Conservation (phyloP, 345 rosid species). For the Clarkia xantiana region DNA sequence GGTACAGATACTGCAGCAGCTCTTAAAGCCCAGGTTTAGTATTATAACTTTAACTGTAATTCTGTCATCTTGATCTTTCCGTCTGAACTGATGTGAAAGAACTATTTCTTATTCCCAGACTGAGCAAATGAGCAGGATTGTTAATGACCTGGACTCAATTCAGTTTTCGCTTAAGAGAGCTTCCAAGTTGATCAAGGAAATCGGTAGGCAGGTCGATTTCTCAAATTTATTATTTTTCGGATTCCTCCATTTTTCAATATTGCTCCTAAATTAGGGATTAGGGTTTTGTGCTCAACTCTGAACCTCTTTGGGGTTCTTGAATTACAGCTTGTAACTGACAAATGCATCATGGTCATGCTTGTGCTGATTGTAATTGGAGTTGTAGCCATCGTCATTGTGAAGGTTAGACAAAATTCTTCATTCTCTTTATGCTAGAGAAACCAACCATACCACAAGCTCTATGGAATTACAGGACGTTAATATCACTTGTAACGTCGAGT, state of each 20-base stretch:
- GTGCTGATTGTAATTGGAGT: conserved; percentile 76
- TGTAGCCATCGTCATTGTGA: conserved; percentile 73
- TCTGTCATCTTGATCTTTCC: not conserved
- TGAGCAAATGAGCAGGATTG: conserved; percentile 96
- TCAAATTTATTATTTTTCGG: conserved; percentile 8
- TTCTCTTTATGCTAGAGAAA: too few species aligned
- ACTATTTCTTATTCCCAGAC: conserved; percentile 37
- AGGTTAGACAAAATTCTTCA: conserved; percentile 25
- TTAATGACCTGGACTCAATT: conserved; percentile 89
- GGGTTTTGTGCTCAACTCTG: not conserved
- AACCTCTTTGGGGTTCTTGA: conserved; percentile 9
- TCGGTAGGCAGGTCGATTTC: conserved; percentile 92
- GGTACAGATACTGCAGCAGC: conserved; percentile 87
- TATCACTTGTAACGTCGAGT: too few species aligned
- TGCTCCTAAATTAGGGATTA: not conserved
- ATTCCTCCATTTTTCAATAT: not conserved
- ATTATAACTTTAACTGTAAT: not conserved
- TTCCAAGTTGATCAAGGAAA: conserved; percentile 84
- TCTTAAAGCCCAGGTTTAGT: conserved; percentile 78
- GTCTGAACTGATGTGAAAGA: not conserved
- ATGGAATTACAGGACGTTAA: too few species aligned
- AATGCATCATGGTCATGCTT: conserved; percentile 71
- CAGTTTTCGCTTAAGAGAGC: conserved; percentile 93
- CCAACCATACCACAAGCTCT: not conserved
- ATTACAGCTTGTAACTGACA: conserved; percentile 82